A percentile compares a stretch with the other conserved stretches of the same genome.
These are phyloP conservation scores for Trichoderma lentiforme DNA, from an alignment of 2,329 filamentous ascomycete genomes.

Conservation along the genomic window DNA sequence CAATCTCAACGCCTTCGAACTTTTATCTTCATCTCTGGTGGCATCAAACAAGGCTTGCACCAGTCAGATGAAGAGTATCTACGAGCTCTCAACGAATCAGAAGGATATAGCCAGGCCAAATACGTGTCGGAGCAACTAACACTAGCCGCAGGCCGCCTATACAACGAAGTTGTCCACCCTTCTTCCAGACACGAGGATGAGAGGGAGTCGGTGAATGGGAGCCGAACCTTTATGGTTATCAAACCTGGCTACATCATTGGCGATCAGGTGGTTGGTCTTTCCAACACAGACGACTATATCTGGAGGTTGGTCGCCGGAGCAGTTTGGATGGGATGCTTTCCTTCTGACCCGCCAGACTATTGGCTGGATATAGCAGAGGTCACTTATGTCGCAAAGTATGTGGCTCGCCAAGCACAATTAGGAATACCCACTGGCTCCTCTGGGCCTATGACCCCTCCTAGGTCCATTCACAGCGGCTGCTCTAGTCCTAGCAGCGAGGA, in stretches of 20 bases:
- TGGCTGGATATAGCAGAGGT: neutral
- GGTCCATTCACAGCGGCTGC: neutral
- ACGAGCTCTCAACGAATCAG: neutral
- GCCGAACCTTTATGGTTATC: neutral
- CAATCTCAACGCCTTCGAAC: neutral
- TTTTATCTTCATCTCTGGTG: neutral
- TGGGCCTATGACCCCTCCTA: neutral
- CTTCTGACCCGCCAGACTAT: neutral
- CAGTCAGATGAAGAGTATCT: neutral
- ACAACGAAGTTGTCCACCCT: neutral
- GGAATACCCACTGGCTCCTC: neutral
- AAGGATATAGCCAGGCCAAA: neutral
- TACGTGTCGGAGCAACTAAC: neutral
- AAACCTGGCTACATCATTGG: neutral
- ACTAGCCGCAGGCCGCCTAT: neutral
- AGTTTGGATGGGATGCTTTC: neutral
- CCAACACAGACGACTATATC: neutral
- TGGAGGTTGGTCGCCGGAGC: neutral
- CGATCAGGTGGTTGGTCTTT: neutral
- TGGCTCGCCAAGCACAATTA: neutral
- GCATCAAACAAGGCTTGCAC: neutral
- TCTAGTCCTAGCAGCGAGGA: neutral
- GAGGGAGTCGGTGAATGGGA: too few relatives aligned
- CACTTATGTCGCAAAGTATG: neutral
- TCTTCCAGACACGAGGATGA: neutral